Evolutionary conservation across 2,329 filamentous ascomycete species (phyloP), one percentile per base, ranked within the genome.

Genomic region (Microcera coccophila): DNA sequence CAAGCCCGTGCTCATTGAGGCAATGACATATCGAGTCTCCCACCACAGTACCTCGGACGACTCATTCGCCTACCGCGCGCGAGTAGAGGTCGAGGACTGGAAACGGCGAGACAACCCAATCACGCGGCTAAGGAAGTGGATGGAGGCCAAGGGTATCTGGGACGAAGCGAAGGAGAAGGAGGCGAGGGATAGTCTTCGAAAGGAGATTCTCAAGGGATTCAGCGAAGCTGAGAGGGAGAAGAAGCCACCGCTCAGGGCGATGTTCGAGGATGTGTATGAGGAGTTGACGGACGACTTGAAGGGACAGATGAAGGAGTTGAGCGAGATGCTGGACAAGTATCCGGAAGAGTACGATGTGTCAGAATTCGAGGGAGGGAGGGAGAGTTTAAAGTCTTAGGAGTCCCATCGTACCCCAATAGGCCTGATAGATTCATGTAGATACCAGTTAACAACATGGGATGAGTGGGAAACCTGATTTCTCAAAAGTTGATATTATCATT

Each of bases 1-100:
- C 4, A 81, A 79, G 49, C 90, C 89, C 0, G 79, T 98, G 0
- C 72, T 98, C 7, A 85, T 98, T 31, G 93, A 98, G 68, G 90
- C 90, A 42, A 95, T 98, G 87, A 91, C 87, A 18, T 98, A 98
- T 68, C 89, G 93, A n/a, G 90, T 97, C 33, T 91, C 87, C 5
- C 90, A 98, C 63, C 93, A 98, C 70, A 95, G 89, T 66, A 98
- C 93, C 1, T 93, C 87, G 1, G 93, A 98, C 61, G 93, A 98
- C 68, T 93, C 87, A 19, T 98, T 96, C 60, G 93, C 93, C 1
- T 98, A 98, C 70, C 85, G 93, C 8, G 90, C 90, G 2, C 82
- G 85, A 19, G 83, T 96, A 1, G 93, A 98, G 61, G 93, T 98
- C 65, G 89, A 95, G 62, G 88, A 95, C 62, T 95, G 90, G 90